Evolutionary conservation across 768 basidiomycete genomes (phyloP).

Genomic region (Leccinum pellstonianum): DNA sequence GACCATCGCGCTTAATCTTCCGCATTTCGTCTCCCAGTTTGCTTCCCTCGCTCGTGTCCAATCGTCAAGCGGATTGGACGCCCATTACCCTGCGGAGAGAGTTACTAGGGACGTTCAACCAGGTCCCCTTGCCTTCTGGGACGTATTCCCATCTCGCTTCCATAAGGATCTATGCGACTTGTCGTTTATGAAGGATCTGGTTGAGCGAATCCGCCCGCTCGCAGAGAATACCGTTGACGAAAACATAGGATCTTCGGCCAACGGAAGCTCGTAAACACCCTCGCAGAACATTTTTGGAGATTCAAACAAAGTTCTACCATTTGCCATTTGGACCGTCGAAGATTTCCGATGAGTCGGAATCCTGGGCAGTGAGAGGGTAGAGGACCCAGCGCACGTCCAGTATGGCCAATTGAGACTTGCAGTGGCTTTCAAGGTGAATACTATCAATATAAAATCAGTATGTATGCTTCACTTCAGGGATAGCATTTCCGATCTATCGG

Average conservation of each 20-base stretch:
- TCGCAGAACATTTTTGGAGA: conserved; percentile 20
- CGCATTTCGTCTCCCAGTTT: too few relatives aligned
- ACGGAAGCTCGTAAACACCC: conserved; percentile 13
- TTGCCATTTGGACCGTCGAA: neutral
- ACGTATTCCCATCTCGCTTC: conserved; percentile 67
- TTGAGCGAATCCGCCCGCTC: conserved; percentile 50
- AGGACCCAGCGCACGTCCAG: conserved; percentile 43
- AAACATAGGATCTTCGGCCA: conserved; percentile 10
- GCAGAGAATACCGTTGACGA: neutral
- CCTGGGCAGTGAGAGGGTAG: conserved; percentile 43
- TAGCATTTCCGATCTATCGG: conserved; percentile 1
- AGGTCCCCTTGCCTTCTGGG: conserved; percentile 44
- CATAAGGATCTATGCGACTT: conserved; percentile 75
- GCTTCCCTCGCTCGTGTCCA: too few relatives aligned
- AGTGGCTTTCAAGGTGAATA: conserved; percentile 56
- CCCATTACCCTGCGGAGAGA: too few relatives aligned
- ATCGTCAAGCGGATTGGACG: too few relatives aligned
- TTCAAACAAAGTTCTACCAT: conserved; percentile 10
- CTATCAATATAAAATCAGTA: neutral
- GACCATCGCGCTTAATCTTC: too few relatives aligned
- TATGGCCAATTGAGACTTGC: conserved; percentile 58
- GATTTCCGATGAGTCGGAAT: conserved; percentile 28
- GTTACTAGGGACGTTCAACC: conserved; percentile 7
- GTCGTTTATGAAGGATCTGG: conserved; percentile 76
- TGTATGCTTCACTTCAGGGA: conserved; percentile 1